Base-by-base conservation (phyloP, 2,329 filamentous ascomycete species). In the Ascochyta rabiei region DNA sequence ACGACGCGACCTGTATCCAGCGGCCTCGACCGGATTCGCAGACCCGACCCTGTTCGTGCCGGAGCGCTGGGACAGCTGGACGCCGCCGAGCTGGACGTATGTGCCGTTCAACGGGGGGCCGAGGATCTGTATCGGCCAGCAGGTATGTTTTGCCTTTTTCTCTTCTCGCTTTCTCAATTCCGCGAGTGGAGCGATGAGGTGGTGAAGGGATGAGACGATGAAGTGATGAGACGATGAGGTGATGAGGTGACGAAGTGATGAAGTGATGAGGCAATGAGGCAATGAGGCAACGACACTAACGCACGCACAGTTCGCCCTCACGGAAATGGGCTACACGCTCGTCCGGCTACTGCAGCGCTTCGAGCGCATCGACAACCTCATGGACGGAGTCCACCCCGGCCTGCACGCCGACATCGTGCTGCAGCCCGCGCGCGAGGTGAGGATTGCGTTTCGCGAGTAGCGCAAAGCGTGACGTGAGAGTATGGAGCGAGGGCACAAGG, bases 41-140 rank as follows among this genome's bases (percentile, higher is more conserved):
- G 74, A 77, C 30, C 67, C 76, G 6, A 58, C 71, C 3, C 54
- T 64, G 6, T 83, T 81, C 50, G 74, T 75, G 4, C 81, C 81
- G 0, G 81, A 83, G 51, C 64, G 80, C 24, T 82, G 80, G 80
- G 74, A 80, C 15, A 58, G 56, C 0, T 82, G 80, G 80, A 79
- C 76, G 6, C 81, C 80, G 0, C 79, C 79, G 59, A 62, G 64
- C 12, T 84, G 80, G 80, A 78, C 77, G 1, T 81, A 74, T 41
- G 71, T 81, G 2, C 79, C 79, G 0, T 81, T 81, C 61, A 80
- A 81, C 44, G 79, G 78, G 3, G 78, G 79, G 0, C 79, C 79
- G 3, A 59, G 80, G 1, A 80, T 81, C n/a, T 82, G 80, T 53
- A 77, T 82, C 31, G 80, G 80, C 0, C 79, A 81, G 70, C 78